Percentiles rank a stretch among this genome's conserved stretches.
These are phyloP conservation scores for Coix lacrymajobi DNA, from an alignment of 176 grass and related monocot species.

Conservation along the genomic window DNA sequence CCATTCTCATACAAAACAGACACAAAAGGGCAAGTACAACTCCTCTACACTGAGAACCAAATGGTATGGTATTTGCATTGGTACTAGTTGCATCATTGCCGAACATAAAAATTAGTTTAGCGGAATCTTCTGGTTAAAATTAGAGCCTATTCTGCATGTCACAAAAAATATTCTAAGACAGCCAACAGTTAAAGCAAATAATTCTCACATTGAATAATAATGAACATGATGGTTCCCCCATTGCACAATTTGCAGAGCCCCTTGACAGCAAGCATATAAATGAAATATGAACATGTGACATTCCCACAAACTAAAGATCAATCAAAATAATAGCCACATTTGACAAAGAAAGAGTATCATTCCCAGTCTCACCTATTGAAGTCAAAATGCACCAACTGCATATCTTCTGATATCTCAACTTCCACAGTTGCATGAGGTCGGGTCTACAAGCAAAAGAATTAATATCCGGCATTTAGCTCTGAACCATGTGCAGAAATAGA, in stretches of 20 bases:
- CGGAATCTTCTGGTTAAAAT: not conserved
- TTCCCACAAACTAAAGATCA: not conserved
- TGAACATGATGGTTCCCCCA: not conserved
- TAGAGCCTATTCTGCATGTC: not conserved
- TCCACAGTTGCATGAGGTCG: slow-evolving; percentile 96
- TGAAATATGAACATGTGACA: not conserved
- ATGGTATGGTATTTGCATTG: not conserved
- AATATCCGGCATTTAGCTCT: not conserved
- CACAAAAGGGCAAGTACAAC: not conserved
- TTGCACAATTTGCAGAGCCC: not conserved
- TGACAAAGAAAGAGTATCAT: not conserved
- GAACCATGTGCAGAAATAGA: not conserved
- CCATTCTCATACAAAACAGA: not conserved
- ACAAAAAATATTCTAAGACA: not conserved
- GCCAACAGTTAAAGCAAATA: not conserved
- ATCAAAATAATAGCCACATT: not conserved
- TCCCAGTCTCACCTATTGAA: slow-evolving; percentile 45
- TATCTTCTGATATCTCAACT: slow-evolving; percentile 99
- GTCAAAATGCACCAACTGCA: slow-evolving; percentile 97
- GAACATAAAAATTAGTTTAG: not conserved
- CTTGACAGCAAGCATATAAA: not conserved
- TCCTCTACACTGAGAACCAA: not conserved
- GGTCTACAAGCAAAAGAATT: slow-evolving; percentile 46
- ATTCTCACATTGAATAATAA: not conserved
- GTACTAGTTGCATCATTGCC: not conserved